A percentile compares a stretch with the other conserved stretches of the same genome.
phyloP scores from a whole-genome alignment of 2,329 filamentous ascomycete genomes.

The Laburnicola sp. region DNA sequence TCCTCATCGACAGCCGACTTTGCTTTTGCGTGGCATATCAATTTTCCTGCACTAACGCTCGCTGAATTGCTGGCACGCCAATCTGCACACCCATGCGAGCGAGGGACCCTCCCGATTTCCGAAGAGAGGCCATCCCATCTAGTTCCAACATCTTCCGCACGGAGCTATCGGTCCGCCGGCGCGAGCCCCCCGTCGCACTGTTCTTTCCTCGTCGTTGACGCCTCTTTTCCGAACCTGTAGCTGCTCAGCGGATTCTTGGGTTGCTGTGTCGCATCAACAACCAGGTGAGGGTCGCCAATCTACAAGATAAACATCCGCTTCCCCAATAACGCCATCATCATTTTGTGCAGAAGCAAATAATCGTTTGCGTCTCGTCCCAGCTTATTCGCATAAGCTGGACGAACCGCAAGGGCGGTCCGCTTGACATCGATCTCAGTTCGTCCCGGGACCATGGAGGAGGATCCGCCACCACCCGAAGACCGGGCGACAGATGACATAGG shows the following conservation, averaged over 20 bases:
- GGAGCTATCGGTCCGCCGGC: conserved; percentile 8
- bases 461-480: conserved; percentile 43
- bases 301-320: conserved; percentile 24
- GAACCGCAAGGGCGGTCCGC: conserved; percentile 20
- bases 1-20: background rate
- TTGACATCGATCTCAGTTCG: conserved; percentile 19
- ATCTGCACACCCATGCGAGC: conserved; percentile 2
- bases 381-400: background rate
- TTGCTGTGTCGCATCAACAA: conserved; percentile 23
- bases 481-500: conserved; percentile 41
- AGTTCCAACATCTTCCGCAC: background rate
- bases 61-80: too few species aligned
- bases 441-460: conserved; percentile 44
- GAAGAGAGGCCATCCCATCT: conserved; percentile 7
- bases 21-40: conserved; percentile 12
- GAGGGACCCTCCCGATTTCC: conserved; percentile 8
- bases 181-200: conserved; percentile 10
- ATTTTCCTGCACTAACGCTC: conserved; percentile 9
- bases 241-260: conserved; percentile 20
- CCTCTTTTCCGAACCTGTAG: conserved; percentile 14
- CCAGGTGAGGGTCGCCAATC: conserved; percentile 26
- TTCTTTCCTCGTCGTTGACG: conserved; percentile 14
- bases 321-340: conserved; percentile 4
- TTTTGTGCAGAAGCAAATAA: background rate
- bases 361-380: background rate